Base-by-base conservation (phyloP, 2,329 filamentous ascomycete genomes). In the Cylindrodendrum hubeiense region DNA sequence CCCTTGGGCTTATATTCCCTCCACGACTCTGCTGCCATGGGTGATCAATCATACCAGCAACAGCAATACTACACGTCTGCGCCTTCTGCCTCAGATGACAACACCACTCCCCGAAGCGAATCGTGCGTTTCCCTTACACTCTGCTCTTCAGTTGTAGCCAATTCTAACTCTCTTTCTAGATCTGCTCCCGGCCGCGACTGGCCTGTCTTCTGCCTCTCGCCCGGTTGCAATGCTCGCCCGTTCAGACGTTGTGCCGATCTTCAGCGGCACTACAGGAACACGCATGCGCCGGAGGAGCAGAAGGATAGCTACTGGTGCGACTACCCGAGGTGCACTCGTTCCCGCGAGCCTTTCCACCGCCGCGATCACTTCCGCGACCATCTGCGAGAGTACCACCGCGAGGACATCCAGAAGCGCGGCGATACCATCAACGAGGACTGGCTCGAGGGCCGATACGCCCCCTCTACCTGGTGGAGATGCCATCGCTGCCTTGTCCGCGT, bases 331-430 rank as follows among this genome's bases (percentile, higher is more conserved):
- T 89, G 87, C 72, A 65, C 74, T 24, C 83, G 87, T 8, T 77
- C 76, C 28, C 72, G 74, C 6, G 76, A 81, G 3, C 83, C 86
- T 2, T 89, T 89, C 71, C 79, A 81, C 68, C 82, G 87, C 34
- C 82, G 84, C 33, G 87, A 89, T 67, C 87, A 89, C 76, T 87
- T 83, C 72, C 81, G 87, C 39, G 86, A 88, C 62, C 87, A 89
- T 73, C 81, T 87, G 39, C 82, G 87, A 33, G 82, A 86, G 49
- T 86, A 80, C 66, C 87, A 89, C 79, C 79, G 80, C 59, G 87
- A 89, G 71, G 85, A 88, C 65, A 81, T 87, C 34, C 78, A 80
- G 69, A 84, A 84, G 78, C 82, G 84, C 19, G 81, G 82, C 28
- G 75, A 75, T 22, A 70, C 75, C 53, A 67, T 76, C 60, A 73